Base-by-base conservation (phyloP, 2,329 filamentous ascomycete genomes). In the Aspergillus fijiensis region DNA sequence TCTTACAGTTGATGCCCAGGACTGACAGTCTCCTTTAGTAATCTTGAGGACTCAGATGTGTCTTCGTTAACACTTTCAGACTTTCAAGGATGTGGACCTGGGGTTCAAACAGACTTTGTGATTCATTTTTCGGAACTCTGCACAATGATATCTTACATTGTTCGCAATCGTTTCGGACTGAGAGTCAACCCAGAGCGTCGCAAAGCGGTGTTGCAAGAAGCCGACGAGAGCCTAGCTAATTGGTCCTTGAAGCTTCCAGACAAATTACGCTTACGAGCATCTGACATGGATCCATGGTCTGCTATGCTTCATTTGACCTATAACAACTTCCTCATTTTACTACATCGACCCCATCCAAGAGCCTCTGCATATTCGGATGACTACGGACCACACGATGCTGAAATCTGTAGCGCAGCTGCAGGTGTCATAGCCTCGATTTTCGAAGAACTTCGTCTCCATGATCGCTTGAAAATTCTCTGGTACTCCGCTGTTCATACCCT, bases 31-130 rank as follows among this genome's bases (percentile, higher is more conserved):
- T 19, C 25, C 35, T 14, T 51, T 53, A 78, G 74, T 60, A 79
- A 81, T 57, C 69, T 83, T 9, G 80, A 84, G 50, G 82, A 84
- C 58, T 82, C 77, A 12, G 82, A 84, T 66, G 79, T 82, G 2
- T 76, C 77, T 14, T 74, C 75, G 21, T 73, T 84, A 33, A 76
- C 75, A 4, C 67, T 68, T 11, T 74, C 74, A 2, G 77, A 84
- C 68, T 83, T 84, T 55, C 74, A 81, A 62, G 80, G 78, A 12
- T 80, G 78, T 60, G 78, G 80, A 2, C 59, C 72, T 9, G 72
- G 74, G 14, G 81, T 82, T 21, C 75, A 79, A 65, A 64, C 72
- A 11, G 77, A 80, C 25, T 80, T 75, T 59, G 77, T 79, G 19
- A 80, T 82, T 25, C 76, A 83, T 33, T 81, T 82, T 52, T 79